phyloP scores from a whole-genome alignment of 768 basidiomycete species.

The Mycena latifolia region DNA sequence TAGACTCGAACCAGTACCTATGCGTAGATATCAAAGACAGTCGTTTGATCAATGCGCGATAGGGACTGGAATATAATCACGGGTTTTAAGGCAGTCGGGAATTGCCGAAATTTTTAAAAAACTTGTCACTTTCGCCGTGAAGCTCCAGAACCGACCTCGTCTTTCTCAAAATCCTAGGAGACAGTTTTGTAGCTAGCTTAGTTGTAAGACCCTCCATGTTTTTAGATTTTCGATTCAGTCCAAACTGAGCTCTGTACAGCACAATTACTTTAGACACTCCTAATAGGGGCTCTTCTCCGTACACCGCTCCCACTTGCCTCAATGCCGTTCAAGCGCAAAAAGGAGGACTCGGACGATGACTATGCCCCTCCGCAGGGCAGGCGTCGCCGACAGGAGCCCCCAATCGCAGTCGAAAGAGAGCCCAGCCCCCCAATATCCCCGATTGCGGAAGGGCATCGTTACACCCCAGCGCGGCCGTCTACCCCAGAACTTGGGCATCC shows the following conservation, averaged over 20 bases:
- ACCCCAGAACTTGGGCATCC: background rate
- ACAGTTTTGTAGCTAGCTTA: too few species aligned
- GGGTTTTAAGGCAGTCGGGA: too few species aligned
- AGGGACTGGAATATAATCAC: too few species aligned
- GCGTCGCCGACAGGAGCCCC: too few species aligned
- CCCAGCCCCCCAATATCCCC: background rate
- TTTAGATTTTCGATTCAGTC: background rate
- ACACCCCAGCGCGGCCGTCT: background rate
- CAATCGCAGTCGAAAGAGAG: too few species aligned
- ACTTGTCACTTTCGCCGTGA: too few species aligned
- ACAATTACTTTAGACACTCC: background rate
- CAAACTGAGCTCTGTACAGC: background rate
- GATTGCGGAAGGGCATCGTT: background rate
- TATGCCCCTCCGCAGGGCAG: background rate
- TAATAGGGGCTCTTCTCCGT: constrained; percentile 1
- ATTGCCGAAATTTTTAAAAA: too few species aligned
- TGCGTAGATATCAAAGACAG: too few species aligned
- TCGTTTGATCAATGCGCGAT: too few species aligned
- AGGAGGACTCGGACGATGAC: background rate
- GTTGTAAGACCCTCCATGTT: constrained; percentile 9
- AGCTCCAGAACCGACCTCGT: too few species aligned
- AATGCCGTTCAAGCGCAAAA: constrained; percentile 1
- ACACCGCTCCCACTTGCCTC: background rate
- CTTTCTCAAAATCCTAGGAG: too few species aligned
- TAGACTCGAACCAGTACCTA: too few species aligned